Percentiles rank a stretch among this genome's conserved stretches.
Evolutionary conservation across 306 rosid species (phyloP).

Genomic region (Trichosanthes truncata): DNA sequence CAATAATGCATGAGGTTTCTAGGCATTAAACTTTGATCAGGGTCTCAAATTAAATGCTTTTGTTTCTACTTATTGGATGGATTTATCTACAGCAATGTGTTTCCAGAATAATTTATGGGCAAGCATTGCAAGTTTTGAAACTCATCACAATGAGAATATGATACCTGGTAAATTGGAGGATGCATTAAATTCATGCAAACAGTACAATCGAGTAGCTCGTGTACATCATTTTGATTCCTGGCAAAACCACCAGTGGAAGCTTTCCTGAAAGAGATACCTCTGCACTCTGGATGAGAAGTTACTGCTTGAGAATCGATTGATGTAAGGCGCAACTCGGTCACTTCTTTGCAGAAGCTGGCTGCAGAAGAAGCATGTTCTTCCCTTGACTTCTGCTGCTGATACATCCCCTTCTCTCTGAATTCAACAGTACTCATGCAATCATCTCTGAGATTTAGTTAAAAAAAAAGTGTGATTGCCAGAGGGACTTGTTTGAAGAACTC

Average conservation of each 20-base stretch:
- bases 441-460: slow-evolving; percentile 13
- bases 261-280: slow-evolving; percentile 23
- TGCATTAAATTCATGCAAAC: slow-evolving; percentile 50
- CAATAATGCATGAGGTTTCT: not conserved
- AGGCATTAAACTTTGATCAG: not conserved
- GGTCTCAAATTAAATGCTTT: not conserved
- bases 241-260: slow-evolving; percentile 17
- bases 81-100: not conserved
- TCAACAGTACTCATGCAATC: slow-evolving; percentile 4
- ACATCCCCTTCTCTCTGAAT: slow-evolving; percentile 8
- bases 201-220: slow-evolving; percentile 47
- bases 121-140: not conserved
- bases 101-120: not conserved
- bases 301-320: slow-evolving; percentile 22
- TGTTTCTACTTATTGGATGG: not conserved
- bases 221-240: slow-evolving; percentile 24
- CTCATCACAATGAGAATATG: not conserved
- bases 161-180: slow-evolving; percentile 53
- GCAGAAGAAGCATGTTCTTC: slow-evolving; percentile 25
- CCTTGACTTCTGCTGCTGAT: slow-evolving; percentile 9
- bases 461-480: not conserved
- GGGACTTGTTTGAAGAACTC: not conserved
- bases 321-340: slow-evolving; percentile 17
- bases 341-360: slow-evolving; percentile 28
- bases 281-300: slow-evolving; percentile 22